Evolutionary conservation across 176 grass and related monocot species (phyloP), one percentile per base, ranked within the genome.

Genomic region (Musa troglodytarum): DNA sequence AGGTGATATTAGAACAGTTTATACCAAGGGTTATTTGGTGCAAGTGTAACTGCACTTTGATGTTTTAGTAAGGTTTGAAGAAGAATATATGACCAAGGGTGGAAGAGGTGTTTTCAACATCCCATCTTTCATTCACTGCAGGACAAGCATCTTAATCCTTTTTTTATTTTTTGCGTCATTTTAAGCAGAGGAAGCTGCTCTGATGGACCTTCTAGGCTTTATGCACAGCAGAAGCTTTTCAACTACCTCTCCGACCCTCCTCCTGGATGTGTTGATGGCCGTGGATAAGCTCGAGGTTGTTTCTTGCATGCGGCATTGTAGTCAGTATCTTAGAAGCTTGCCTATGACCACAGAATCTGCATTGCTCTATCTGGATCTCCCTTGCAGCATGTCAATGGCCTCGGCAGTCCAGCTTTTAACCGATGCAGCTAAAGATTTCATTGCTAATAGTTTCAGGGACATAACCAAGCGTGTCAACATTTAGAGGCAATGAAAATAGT

Each of bases 261-360:
- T 80, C n/a, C n/a, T 80, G 4, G 78, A 80, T 80, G 69, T 80
- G 55, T 50, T 80, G 49, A 77, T 96, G 93, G 86, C 88, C 16
- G 83, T 90, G 50, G 96, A 99, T 70, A 99, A 99, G 72, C 92
- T 99, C 67, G 96, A 99, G 85, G 96, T 99, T 55, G 91, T 80
- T 76, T 94, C 96, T 12, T 95, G 96, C 79, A 95, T 99, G 91
- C 78, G 96, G 34, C 81, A 99, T 69, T 92, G 91, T 83, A 94
- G 96, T 85, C 96, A 99, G 76, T 74, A 92, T 71, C 81, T 99
- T 53, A 83, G 88, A 81, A 89, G 81, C 79, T 91, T 92, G 65
- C 91, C 91, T 43, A 99, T 99, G 91, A 99, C 91, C 50, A 99
- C 91, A 74, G 96, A 99, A 21, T 99, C 96, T 55, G 96, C 96